Evolutionary conservation across 2,329 filamentous ascomycete species (phyloP).

Genomic region (Colletotrichum truncatum): DNA sequence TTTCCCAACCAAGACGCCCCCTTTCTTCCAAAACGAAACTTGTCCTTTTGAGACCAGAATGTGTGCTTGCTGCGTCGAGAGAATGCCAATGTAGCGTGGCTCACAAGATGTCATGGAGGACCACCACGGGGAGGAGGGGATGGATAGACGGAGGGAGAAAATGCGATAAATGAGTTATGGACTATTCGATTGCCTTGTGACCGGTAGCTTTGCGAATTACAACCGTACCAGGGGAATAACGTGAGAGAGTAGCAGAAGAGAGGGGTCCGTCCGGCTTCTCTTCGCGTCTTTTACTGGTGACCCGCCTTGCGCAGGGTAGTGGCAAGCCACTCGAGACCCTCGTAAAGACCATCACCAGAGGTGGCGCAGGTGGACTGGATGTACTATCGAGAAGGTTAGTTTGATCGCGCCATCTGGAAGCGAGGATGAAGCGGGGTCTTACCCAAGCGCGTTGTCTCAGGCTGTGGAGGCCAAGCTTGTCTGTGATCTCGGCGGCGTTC

Average conservation of each 20-base stretch:
- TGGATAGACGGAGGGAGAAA: slow-evolving; percentile 31
- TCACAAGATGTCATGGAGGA: slow-evolving; percentile 33
- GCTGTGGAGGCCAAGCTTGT: slow-evolving; percentile 99
- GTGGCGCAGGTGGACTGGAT: slow-evolving; percentile 99
- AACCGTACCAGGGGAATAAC: slow-evolving; percentile 62
- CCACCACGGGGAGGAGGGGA: slow-evolving; percentile 26
- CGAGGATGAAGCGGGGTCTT: slow-evolving; percentile 55
- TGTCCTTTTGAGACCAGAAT: slow-evolving; percentile 36
- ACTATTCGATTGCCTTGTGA: slow-evolving; percentile 65
- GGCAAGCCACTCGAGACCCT: slow-evolving; percentile 95
- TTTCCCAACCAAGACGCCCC: slow-evolving; percentile 42
- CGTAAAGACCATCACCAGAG: slow-evolving; percentile 98
- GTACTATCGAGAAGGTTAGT: slow-evolving; percentile 68
- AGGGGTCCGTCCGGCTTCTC: slow-evolving; percentile 40
- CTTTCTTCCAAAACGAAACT: slow-evolving; percentile 43
- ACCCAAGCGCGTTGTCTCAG: slow-evolving; percentile 99
- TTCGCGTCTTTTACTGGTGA: slow-evolving; percentile 62
- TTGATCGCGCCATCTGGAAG: neutral
- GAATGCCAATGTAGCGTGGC: slow-evolving; percentile 29
- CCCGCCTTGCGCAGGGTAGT: slow-evolving; percentile 82
- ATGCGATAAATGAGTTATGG: slow-evolving; percentile 49
- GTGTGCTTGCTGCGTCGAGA: slow-evolving; percentile 31
- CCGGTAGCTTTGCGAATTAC: slow-evolving; percentile 65
- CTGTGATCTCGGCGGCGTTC: slow-evolving; percentile 99
- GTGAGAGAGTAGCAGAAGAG: slow-evolving; percentile 49